Evolutionary conservation across 495 filamentous ascomycete species (phyloP).

Genomic region (Haplographium delicatum): DNA sequence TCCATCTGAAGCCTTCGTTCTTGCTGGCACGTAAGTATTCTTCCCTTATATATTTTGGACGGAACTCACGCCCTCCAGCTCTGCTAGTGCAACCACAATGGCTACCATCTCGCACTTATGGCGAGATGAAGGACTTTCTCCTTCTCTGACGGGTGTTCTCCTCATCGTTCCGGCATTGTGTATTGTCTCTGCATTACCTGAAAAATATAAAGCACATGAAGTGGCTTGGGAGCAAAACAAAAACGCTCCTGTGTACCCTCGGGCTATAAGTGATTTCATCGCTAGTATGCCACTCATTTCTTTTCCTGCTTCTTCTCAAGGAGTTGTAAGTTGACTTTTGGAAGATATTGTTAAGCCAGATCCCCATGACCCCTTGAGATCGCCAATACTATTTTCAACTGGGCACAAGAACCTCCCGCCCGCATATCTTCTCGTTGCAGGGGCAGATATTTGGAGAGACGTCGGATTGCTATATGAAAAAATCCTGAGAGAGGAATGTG

Average conservation of each 20-base stretch:
- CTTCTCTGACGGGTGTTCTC: conserved; percentile 38
- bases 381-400: background rate
- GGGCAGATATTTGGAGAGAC: conserved; percentile 1
- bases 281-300: background rate
- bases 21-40: conserved; percentile 31
- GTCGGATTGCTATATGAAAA: conserved; percentile 29
- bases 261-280: background rate
- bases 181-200: conserved; percentile 27
- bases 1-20: conserved; percentile 37
- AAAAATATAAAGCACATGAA: conserved; percentile 18
- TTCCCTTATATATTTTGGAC: background rate
- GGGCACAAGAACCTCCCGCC: conserved; percentile 25
- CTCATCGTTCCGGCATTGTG: conserved; percentile 33
- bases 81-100: conserved; percentile 41
- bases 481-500: conserved; percentile 29
- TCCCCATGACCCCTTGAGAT: background rate
- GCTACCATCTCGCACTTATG: conserved; percentile 36
- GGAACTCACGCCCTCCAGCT: conserved; percentile 12
- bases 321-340: background rate
- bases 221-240: conserved; percentile 35
- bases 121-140: conserved; percentile 35
- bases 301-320: background rate
- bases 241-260: conserved; percentile 13
- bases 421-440: conserved; percentile 29
- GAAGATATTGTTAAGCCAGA: background rate